Percentiles rank a stretch among this genome's conserved stretches.
Conservation (phyloP, 2,329 filamentous ascomycete species). For the Sclerotinia glacialis region DNA sequence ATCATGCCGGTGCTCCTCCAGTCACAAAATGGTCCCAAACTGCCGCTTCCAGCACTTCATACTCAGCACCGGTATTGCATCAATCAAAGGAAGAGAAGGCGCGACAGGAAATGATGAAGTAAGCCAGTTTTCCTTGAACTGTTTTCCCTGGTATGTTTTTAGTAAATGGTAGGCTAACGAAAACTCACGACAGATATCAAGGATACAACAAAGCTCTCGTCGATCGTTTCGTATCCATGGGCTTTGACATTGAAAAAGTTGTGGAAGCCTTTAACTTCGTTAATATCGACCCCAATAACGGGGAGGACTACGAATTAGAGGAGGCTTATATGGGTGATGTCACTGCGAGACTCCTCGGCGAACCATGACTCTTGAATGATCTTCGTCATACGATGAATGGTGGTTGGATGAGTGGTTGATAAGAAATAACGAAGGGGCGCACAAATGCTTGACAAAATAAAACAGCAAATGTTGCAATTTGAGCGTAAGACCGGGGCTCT, state of each 20-base stretch:
- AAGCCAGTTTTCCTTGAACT: slow-evolving; percentile 18
- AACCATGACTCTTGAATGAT: slow-evolving; percentile 47
- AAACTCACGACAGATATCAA: slow-evolving; percentile 61
- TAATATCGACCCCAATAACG: slow-evolving; percentile 74
- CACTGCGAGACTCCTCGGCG: slow-evolving; percentile 78
- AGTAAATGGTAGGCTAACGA: slow-evolving; percentile 26
- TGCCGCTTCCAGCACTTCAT: slow-evolving; percentile 39
- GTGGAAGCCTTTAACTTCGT: slow-evolving; percentile 80
- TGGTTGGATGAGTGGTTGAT: neutral
- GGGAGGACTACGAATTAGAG: slow-evolving; percentile 81
- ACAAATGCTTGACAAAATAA: neutral
- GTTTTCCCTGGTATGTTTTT: neutral
- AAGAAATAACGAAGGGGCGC: neutral
- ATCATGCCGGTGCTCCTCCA: slow-evolving; percentile 73
- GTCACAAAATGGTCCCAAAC: slow-evolving; percentile 49
- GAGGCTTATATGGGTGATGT: slow-evolving; percentile 89
- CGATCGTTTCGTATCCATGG: slow-evolving; percentile 84
- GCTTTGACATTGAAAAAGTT: slow-evolving; percentile 83
- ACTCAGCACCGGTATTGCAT: slow-evolving; percentile 31
- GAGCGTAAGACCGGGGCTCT: neutral
- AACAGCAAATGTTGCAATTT: neutral
- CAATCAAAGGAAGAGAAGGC: slow-evolving; percentile 35
- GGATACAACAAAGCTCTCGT: slow-evolving; percentile 85
- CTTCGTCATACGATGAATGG: slow-evolving; percentile 13
- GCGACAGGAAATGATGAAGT: slow-evolving; percentile 31